Conservation (phyloP, 805 yeast species). For the Myxozyma sirexii region DNA sequence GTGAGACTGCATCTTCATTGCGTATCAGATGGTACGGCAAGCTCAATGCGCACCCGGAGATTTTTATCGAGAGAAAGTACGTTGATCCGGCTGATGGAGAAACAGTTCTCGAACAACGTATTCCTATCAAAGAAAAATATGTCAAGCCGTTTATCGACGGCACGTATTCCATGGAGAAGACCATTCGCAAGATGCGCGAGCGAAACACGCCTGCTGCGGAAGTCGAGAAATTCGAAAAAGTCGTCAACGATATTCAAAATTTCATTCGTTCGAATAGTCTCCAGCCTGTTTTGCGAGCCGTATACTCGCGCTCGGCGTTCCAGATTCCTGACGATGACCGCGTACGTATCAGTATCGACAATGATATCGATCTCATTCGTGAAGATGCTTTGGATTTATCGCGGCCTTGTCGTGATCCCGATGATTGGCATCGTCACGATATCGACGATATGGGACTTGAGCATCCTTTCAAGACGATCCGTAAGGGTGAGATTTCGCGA, state of each 20-base stretch:
- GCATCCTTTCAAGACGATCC: conserved; percentile 68
- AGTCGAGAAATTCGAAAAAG: conserved; percentile 55
- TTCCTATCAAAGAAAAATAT: conserved; percentile 78
- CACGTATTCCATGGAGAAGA: conserved; percentile 52
- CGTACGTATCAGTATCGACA: conserved; percentile 85
- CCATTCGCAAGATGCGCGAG: conserved; percentile 62
- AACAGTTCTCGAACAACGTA: conserved; percentile 53
- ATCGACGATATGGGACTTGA: conserved; percentile 71
- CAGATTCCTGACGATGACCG: conserved; percentile 98
- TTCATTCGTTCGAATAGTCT: conserved; percentile 67
- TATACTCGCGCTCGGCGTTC: conserved; percentile 90
- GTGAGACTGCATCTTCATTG: conserved; percentile 60
- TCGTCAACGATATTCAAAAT: conserved; percentile 61
- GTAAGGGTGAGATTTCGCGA: conserved; percentile 76
- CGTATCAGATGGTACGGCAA: conserved; percentile 92
- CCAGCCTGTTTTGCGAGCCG: conserved; percentile 84
- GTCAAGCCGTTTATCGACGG: conserved; percentile 71
- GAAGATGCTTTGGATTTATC: conserved; percentile 86
- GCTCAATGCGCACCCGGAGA: conserved; percentile 72
- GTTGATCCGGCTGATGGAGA: conserved; percentile 47
- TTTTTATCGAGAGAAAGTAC: conserved; percentile 77
- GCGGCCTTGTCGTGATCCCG: conserved; percentile 88
- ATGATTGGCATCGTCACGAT: conserved; percentile 89
- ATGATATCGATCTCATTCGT: conserved; percentile 82
- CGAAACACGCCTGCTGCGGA: conserved; percentile 54